A percentile compares a stretch with the other conserved stretches of the same genome.
Evolutionary conservation across 2,329 filamentous ascomycete genomes (phyloP).

Genomic region (Neoarthrinium moseri): DNA sequence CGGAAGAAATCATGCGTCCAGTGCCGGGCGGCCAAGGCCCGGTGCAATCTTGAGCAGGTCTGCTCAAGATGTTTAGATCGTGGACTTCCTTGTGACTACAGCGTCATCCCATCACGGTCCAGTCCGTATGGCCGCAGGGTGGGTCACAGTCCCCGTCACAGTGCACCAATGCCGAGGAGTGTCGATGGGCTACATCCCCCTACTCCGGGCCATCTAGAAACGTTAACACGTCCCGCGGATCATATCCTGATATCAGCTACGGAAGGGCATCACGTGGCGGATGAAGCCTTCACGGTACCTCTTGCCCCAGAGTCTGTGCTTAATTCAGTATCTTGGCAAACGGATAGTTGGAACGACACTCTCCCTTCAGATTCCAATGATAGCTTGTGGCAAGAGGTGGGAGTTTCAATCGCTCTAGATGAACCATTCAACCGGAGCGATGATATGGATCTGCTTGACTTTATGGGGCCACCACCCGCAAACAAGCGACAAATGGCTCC

Average conservation of each 20-base stretch:
- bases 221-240: not conserved
- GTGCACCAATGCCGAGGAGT: not conserved
- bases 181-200: too few species aligned
- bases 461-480: not conserved
- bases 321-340: not conserved
- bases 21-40: conserved; percentile 23
- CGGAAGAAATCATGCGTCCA: conserved; percentile 22
- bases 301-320: not conserved
- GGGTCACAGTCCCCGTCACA: not conserved
- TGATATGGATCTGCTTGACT: too few species aligned
- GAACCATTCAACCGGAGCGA: not conserved
- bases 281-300: not conserved
- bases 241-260: not conserved
- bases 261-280: not conserved
- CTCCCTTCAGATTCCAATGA: not conserved
- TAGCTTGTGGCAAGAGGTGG: not conserved
- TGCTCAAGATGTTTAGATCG: conserved; percentile 21
- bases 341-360: not conserved
- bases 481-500: not conserved
- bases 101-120: not conserved
- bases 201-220: too few species aligned
- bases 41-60: conserved; percentile 20
- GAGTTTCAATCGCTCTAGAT: not conserved
- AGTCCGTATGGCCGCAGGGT: conserved; percentile 7
- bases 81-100: conserved; percentile 18